These are phyloP conservation scores for Trichoderma asperellum DNA, from an alignment of 2,329 filamentous ascomycete species.

Conservation along the genomic window DNA sequence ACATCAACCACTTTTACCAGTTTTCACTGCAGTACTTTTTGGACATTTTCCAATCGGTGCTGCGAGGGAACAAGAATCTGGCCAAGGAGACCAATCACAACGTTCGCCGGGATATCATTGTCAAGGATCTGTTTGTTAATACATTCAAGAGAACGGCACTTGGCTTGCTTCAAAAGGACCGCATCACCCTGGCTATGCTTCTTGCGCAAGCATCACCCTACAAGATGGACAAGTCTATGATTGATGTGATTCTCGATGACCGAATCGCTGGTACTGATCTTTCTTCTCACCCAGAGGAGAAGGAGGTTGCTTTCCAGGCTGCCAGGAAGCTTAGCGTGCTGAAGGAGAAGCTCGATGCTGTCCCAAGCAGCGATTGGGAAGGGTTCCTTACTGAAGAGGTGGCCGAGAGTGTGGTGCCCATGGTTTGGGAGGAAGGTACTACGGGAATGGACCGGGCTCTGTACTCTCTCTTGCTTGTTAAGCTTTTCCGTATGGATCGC, in stretches of 20 bases:
- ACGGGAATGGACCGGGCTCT: slow-evolving; percentile 75
- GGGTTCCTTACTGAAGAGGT: slow-evolving; percentile 83
- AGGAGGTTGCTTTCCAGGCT: slow-evolving; percentile 69
- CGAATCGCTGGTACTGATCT: slow-evolving; percentile 76
- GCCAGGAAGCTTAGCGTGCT: slow-evolving; percentile 73
- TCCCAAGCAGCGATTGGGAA: slow-evolving; percentile 71
- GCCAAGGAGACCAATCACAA: slow-evolving; percentile 74
- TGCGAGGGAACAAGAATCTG: slow-evolving; percentile 77
- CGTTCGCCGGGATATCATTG: slow-evolving; percentile 82
- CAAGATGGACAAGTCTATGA: slow-evolving; percentile 86
- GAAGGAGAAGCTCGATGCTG: slow-evolving; percentile 69
- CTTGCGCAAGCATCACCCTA: slow-evolving; percentile 95
- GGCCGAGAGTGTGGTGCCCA: slow-evolving; percentile 81
- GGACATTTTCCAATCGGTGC: slow-evolving; percentile 92
- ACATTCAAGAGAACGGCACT: slow-evolving; percentile 93
- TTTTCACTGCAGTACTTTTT: slow-evolving; percentile 98
- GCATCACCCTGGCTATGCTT: slow-evolving; percentile 91
- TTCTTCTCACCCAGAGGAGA: slow-evolving; percentile 67
- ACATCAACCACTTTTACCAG: slow-evolving; percentile 99
- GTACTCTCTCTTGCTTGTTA: slow-evolving; percentile 84
- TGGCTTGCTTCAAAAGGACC: slow-evolving; percentile 89
- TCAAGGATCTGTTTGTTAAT: slow-evolving; percentile 87
- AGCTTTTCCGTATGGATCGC: slow-evolving; percentile 91
- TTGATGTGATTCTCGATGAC: slow-evolving; percentile 84
- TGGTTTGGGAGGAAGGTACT: slow-evolving; percentile 67